Conservation (phyloP, 23 red algal species). For the Chondrus crispus region DNA sequence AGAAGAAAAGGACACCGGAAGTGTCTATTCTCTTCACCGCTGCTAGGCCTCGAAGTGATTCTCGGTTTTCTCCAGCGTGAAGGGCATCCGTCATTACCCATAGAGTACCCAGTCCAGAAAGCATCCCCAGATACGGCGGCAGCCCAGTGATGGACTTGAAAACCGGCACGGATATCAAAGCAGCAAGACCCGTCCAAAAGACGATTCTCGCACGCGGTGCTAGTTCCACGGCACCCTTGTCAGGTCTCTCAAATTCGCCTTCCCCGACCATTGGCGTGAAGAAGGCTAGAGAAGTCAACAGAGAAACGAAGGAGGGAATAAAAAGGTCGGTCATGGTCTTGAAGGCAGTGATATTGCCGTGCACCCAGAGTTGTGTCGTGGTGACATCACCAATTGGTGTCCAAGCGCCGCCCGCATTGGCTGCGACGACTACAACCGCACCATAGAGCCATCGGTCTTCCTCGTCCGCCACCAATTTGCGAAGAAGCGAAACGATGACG, state of each 20-base stretch:
- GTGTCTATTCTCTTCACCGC: constrained; percentile 86
- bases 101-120: constrained; percentile 82
- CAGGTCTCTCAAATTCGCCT: constrained; percentile 43
- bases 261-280: constrained; percentile 68
- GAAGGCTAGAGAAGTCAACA: constrained; percentile 62
- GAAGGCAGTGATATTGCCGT: constrained; percentile 88
- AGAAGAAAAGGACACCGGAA: constrained; percentile 86
- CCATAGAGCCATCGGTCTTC: constrained; percentile 82
- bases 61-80: constrained; percentile 75
- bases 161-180: constrained; percentile 86
- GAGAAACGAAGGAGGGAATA: constrained; percentile 79
- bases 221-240: constrained; percentile 22
- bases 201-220: constrained; percentile 73
- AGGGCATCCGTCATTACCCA: constrained; percentile 96
- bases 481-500: constrained; percentile 90
- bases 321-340: constrained; percentile 79
- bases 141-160: constrained; percentile 93
- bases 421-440: constrained; percentile 89
- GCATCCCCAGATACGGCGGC: constrained; percentile 96
- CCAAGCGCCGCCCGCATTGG: constrained; percentile 95
- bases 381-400: constrained; percentile 99
- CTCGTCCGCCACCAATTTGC: constrained; percentile 82
- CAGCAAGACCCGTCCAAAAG: constrained; percentile 81
- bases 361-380: constrained; percentile 97
- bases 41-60: constrained; percentile 62